Conservation (phyloP, 2,329 filamentous ascomycete genomes). For the Achaetomium macrosporum region DNA sequence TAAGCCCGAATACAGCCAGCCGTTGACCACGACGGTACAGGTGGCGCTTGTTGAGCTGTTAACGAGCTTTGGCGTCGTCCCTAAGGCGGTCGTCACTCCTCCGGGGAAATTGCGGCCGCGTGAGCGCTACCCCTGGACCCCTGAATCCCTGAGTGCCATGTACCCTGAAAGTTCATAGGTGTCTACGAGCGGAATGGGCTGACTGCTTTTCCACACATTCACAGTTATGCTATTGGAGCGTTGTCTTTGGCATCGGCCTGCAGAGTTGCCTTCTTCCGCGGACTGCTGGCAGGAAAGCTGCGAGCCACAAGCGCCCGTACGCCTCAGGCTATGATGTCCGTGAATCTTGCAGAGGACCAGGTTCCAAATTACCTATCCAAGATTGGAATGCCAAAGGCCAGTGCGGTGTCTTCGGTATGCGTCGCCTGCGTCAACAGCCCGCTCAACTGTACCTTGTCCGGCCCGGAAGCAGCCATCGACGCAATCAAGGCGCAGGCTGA, state of each 20-base stretch:
- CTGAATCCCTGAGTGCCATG: too few relatives aligned
- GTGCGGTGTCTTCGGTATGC: background rate
- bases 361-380: background rate
- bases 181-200: too few relatives aligned
- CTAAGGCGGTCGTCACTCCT: conserved; percentile 31
- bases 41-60: conserved; percentile 36
- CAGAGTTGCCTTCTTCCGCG: too few relatives aligned
- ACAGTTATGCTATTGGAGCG: too few relatives aligned
- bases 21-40: conserved; percentile 35
- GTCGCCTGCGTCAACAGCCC: background rate
- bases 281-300: too few relatives aligned
- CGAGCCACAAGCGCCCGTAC: too few relatives aligned
- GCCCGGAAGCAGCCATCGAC: background rate
- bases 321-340: background rate
- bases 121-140: too few relatives aligned
- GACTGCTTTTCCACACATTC: too few relatives aligned
- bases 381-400: background rate
- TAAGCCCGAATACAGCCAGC: conserved; percentile 35
- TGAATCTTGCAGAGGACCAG: background rate
- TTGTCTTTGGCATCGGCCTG: too few relatives aligned
- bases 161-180: too few relatives aligned
- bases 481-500: background rate
- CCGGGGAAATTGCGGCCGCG: conserved; percentile 32
- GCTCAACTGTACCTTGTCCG: background rate
- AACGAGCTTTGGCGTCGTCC: conserved; percentile 26